Evolutionary conservation across 495 filamentous ascomycete species (phyloP).

Genomic region (Sabuloglossum arenarium): DNA sequence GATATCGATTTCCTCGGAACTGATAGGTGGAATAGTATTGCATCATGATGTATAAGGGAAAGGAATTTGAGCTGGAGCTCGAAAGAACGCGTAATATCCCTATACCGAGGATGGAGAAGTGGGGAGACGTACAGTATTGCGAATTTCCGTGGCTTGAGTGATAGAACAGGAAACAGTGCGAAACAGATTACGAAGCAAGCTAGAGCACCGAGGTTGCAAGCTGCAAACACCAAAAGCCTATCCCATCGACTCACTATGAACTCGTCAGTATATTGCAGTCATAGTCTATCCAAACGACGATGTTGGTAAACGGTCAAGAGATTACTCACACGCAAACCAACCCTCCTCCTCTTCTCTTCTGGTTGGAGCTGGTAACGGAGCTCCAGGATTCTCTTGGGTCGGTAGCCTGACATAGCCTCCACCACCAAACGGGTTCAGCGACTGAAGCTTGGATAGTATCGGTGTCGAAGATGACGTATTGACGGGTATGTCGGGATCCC

Average conservation of each 20-base stretch:
- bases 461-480: constrained; percentile 53
- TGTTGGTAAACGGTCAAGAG: background rate
- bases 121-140: constrained; percentile 68
- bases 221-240: constrained; percentile 74
- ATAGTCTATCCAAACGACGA: background rate
- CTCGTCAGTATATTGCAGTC: constrained; percentile 7
- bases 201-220: constrained; percentile 75
- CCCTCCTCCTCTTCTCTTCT: constrained; percentile 87
- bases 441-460: constrained; percentile 61
- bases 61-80: too few species aligned
- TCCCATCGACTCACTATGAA: constrained; percentile 88
- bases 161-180: constrained; percentile 61
- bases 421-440: constrained; percentile 72
- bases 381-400: constrained; percentile 62
- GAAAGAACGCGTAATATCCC: too few species aligned
- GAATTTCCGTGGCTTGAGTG: constrained; percentile 73
- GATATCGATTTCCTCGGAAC: background rate
- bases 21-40: background rate
- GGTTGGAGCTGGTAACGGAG: constrained; percentile 65
- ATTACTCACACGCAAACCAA: constrained; percentile 83
- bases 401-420: constrained; percentile 85
- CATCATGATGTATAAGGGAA: background rate
- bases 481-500: constrained; percentile 59
- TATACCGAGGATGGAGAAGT: background rate
- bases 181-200: constrained; percentile 89